phyloP scores from a whole-genome alignment of 1,284 basidiomycete species.

The Abortiporus biennis region DNA sequence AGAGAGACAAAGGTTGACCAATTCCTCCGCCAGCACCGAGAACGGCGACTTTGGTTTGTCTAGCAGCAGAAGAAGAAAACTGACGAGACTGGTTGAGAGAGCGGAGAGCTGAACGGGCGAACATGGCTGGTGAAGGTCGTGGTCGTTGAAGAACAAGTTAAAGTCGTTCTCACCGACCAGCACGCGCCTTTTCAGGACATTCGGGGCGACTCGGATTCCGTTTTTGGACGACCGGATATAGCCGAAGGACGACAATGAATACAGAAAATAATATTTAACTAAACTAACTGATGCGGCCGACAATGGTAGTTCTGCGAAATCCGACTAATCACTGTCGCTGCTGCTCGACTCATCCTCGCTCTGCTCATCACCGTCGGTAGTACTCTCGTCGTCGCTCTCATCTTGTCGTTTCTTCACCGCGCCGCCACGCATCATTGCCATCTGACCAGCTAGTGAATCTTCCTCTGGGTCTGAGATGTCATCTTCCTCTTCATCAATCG shows the following conservation, averaged over 20 bases:
- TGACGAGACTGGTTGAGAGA: conserved; percentile 45
- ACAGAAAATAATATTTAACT: too few species aligned
- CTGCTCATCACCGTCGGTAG: conserved; percentile 41
- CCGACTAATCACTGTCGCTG: conserved; percentile 24
- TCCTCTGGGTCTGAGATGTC: conserved; percentile 97
- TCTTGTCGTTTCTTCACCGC: conserved; percentile 61
- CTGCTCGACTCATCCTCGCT: conserved; percentile 42
- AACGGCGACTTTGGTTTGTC: conserved; percentile 81
- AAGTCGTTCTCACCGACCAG: too few species aligned
- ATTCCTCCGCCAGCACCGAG: conserved; percentile 93
- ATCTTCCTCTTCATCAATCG: conserved; percentile 66
- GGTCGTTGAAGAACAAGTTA: too few species aligned
- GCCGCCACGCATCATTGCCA: conserved; percentile 95
- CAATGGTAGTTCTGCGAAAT: too few species aligned
- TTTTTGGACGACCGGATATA: too few species aligned
- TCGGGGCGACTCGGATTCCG: too few species aligned
- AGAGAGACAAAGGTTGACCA: conserved; percentile 85
- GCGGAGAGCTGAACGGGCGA: conserved; percentile 50
- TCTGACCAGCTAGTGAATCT: conserved; percentile 93
- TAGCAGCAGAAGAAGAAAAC: conserved; percentile 75
- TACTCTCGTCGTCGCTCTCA: conserved; percentile 34
- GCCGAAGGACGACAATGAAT: too few species aligned
- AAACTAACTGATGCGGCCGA: too few species aligned
- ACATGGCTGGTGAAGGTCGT: too few species aligned
- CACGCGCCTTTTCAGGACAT: too few species aligned